Evolutionary conservation across 2,329 filamentous ascomycete genomes (phyloP).

Genomic region (Anisogramma anomala): DNA sequence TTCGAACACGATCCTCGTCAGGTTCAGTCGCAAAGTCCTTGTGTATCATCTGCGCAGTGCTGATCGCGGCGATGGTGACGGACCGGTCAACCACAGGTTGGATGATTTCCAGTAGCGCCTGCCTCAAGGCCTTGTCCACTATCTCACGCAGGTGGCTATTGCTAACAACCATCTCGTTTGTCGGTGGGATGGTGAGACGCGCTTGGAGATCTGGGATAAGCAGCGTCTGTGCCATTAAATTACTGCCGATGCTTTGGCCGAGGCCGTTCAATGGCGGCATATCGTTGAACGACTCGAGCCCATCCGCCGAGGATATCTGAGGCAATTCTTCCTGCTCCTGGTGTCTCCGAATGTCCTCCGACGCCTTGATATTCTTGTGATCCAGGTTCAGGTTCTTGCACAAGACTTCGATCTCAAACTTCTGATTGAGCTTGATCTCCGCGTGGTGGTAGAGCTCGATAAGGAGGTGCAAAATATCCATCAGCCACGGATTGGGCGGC

Average conservation of each 20-base stretch:
- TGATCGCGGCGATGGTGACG: constrained; percentile 94
- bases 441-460: constrained; percentile 90
- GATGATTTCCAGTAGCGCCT: constrained; percentile 91
- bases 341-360: constrained; percentile 72
- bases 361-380: constrained; percentile 81
- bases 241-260: constrained; percentile 53
- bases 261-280: constrained; percentile 69
- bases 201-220: constrained; percentile 75
- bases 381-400: constrained; percentile 90
- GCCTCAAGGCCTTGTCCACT: constrained; percentile 73
- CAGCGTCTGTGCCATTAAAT: constrained; percentile 67
- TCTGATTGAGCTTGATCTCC: constrained; percentile 89
- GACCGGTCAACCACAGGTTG: constrained; percentile 94
- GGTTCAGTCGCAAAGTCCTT: constrained; percentile 94
- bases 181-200: constrained; percentile 68
- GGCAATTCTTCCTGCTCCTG: constrained; percentile 50
- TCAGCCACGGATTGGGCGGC: constrained; percentile 92
- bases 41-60: constrained; percentile 85
- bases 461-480: constrained; percentile 85
- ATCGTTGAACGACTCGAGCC: constrained; percentile 71
- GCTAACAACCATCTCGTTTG: constrained; percentile 67
- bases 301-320: constrained; percentile 51
- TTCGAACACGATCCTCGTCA: constrained; percentile 76
- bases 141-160: constrained; percentile 59
- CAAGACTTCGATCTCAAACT: constrained; percentile 96